A percentile compares a stretch with the other conserved stretches of the same genome.
Conservation (phyloP, 2,329 filamentous ascomycete species). For the Phaeoacremonium minimum region DNA sequence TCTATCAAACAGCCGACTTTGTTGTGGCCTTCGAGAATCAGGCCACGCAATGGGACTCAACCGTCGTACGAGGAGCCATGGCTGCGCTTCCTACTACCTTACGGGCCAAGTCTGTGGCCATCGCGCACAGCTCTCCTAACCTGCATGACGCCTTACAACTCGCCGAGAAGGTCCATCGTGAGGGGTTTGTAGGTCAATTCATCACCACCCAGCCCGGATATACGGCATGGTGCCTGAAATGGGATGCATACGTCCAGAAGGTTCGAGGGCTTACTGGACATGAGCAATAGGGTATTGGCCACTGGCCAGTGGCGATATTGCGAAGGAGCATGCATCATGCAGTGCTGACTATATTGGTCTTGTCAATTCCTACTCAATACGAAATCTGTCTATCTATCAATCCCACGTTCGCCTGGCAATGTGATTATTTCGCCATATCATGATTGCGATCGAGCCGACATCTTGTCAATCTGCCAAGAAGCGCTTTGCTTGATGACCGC, state of each 20-base stretch:
- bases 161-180: slow-evolving; percentile 5
- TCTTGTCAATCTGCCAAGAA: too few relatives aligned
- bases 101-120: slow-evolving; percentile 9
- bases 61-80: slow-evolving; percentile 11
- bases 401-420: too few relatives aligned
- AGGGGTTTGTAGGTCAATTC: slow-evolving; percentile 14
- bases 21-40: slow-evolving; percentile 37
- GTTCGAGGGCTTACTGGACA: too few relatives aligned
- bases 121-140: slow-evolving; percentile 12
- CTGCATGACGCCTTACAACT: slow-evolving; percentile 6
- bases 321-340: too few relatives aligned
- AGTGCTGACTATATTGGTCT: too few relatives aligned
- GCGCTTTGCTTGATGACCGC: too few relatives aligned
- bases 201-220: slow-evolving; percentile 13
- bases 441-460: too few relatives aligned
- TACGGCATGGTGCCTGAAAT: slow-evolving; percentile 12
- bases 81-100: slow-evolving; percentile 8
- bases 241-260: slow-evolving; percentile 12
- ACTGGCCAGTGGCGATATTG: too few relatives aligned
- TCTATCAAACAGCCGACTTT: slow-evolving; percentile 33
- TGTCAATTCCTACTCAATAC: too few relatives aligned
- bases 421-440: too few relatives aligned
- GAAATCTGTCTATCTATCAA: too few relatives aligned
- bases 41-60: slow-evolving; percentile 10
- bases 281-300: too few relatives aligned